Evolutionary conservation across 2,329 filamentous ascomycete genomes (phyloP), one percentile per base, ranked within the genome.

Genomic region (Phialocephala sp.): DNA sequence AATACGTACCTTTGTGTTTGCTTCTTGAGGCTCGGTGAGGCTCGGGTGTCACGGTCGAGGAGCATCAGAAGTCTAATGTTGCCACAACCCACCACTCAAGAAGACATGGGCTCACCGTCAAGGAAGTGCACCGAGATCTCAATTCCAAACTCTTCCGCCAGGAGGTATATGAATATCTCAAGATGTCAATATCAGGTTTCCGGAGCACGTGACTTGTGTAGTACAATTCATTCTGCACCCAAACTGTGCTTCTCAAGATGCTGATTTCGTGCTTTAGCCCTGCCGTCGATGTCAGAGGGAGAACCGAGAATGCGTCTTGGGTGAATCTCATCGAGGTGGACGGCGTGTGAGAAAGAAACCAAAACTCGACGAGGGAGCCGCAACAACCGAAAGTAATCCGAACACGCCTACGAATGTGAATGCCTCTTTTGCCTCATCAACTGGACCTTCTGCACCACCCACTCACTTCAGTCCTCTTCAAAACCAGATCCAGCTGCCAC

Each of bases 271-370:
- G 6, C 14, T 54, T 41, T 62, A 76, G 74, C 75, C 75, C n/a
- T 76, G 75, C 60, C 70, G 73, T 32, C 69, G 75, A 68, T 76
- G 75, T 39, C 74, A 76, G 50, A 68, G 74, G 66, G 75, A 76
- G 56, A 70, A 70, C 39, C 71, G 70, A 60, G 74, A 76, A 39
- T 76, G 75, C 63, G 63, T 76, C 8, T 67, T 76, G 0, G 75
- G 75, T 20, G 75, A 76, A 60, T 74, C 72, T 45, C 74, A 76
- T 65, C 71, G 75, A 41, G 75, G 75, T 58, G 75, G 75, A 22
- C 72, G 72, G 27, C 69, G 75, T 68, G 73, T 76, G 5, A 69
- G 72, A 47, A 76, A 76, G 66, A 76, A 75, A 50, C 70, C 70
- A 18, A 75, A 71, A 58, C 45, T 73, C 11, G 70, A 72, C 2